A percentile compares a stretch with the other conserved stretches of the same genome.
phyloP scores from a whole-genome alignment of 352 stramenopile genomes.

The Phytophthora vignae region DNA sequence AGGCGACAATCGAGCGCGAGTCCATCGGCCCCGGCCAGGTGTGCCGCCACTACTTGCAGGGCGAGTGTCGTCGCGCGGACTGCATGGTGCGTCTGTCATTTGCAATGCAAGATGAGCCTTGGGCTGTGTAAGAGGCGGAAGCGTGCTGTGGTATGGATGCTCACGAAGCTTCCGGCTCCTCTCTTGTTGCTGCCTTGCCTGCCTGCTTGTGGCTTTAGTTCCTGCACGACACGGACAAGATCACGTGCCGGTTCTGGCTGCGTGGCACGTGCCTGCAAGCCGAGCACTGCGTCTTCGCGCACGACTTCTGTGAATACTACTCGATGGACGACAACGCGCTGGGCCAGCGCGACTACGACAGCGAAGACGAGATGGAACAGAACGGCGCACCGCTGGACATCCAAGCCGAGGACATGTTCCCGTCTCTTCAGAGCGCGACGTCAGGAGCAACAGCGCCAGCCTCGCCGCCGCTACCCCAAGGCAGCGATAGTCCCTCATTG shows the following conservation, averaged over 20 bases:
- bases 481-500: slow-evolving; percentile 9
- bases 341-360: slow-evolving; percentile 72
- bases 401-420: slow-evolving; percentile 83
- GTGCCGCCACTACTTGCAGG: slow-evolving; percentile 84
- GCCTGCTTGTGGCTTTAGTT: slow-evolving; percentile 58
- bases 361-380: slow-evolving; percentile 74
- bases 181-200: slow-evolving; percentile 38
- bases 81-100: slow-evolving; percentile 77
- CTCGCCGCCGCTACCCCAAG: slow-evolving; percentile 15
- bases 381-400: slow-evolving; percentile 58
- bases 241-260: slow-evolving; percentile 89
- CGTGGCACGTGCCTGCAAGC: slow-evolving; percentile 80
- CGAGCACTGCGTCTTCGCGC: slow-evolving; percentile 83
- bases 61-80: slow-evolving; percentile 83
- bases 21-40: slow-evolving; percentile 76
- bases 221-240: slow-evolving; percentile 83
- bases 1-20: slow-evolving; percentile 79
- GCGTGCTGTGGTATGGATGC: slow-evolving; percentile 12
- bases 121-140: slow-evolving; percentile 19
- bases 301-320: slow-evolving; percentile 84
- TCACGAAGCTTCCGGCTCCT: slow-evolving; percentile 29
- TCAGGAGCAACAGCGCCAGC: slow-evolving; percentile 15
- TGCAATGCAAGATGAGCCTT: slow-evolving; percentile 24
- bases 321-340: slow-evolving; percentile 56
- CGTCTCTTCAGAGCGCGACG: slow-evolving; percentile 60